phyloP scores from a whole-genome alignment of 768 basidiomycete species.

The Suillus subalutaceus region DNA sequence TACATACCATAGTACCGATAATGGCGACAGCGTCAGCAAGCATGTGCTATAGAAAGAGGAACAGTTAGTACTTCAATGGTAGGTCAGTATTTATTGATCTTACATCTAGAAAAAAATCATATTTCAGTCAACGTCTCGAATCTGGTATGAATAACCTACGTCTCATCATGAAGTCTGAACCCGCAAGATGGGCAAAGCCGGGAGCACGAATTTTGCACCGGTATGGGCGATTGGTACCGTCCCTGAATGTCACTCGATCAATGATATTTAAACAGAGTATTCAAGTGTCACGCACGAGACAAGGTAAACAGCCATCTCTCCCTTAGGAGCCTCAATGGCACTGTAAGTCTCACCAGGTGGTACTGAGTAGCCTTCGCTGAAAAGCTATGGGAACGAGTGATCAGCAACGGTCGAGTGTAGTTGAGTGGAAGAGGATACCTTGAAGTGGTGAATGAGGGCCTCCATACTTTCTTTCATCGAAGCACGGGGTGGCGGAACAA shows the following conservation, averaged over 20 bases:
- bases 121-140: conserved; percentile 9
- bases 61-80: conserved; percentile 15
- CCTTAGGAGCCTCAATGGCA: conserved; percentile 98
- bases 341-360: conserved; percentile 96
- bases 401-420: conserved; percentile 5
- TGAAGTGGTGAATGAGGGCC: conserved; percentile 97
- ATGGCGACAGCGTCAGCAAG: conserved; percentile 95
- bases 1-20: conserved; percentile 92
- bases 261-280: conserved; percentile 5
- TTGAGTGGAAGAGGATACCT: conserved; percentile 46
- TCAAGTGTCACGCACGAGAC: conserved; percentile 68
- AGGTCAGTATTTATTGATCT: conserved; percentile 18
- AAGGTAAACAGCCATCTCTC: conserved; percentile 98
- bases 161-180: conserved; percentile 98
- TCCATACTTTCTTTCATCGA: conserved; percentile 99
- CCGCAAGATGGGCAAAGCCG: conserved; percentile 94
- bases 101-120: conserved; percentile 37
- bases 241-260: conserved; percentile 44
- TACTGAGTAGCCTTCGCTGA: conserved; percentile 95
- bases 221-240: conserved; percentile 95
- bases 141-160: conserved; percentile 48
- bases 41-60: conserved; percentile 62
- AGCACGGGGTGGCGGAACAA: conserved; percentile 93
- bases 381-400: conserved; percentile 57
- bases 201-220: conserved; percentile 97